These are phyloP conservation scores for Roridomyces roridus DNA, from an alignment of 768 basidiomycete genomes.

Conservation along the genomic window DNA sequence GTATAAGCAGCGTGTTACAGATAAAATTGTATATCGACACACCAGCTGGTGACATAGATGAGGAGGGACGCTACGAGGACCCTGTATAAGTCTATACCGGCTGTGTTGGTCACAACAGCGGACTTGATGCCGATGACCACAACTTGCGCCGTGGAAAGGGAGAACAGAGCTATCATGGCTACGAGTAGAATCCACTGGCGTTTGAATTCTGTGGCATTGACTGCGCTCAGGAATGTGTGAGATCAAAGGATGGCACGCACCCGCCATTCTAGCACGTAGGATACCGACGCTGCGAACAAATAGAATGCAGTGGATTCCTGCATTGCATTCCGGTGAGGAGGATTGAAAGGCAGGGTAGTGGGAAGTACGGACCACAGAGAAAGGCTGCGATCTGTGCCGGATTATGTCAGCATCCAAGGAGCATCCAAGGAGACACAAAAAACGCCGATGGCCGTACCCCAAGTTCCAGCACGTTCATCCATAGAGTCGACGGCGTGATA, in stretches of 20 bases:
- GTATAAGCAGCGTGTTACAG: background rate
- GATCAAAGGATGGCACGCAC: no score
- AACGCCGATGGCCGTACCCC: no score
- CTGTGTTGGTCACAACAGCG: conserved; percentile 1
- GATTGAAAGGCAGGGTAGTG: background rate
- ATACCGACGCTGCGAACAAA: conserved; percentile 3
- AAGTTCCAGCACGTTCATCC: conserved; percentile 6
- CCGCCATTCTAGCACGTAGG: no score
- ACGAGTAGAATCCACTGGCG: conserved; percentile 9
- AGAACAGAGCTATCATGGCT: conserved; percentile 4
- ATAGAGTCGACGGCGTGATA: background rate
- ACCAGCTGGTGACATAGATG: conserved; percentile 15
- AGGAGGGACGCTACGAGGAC: conserved; percentile 1
- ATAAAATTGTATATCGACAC: background rate
- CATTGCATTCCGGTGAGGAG: no score
- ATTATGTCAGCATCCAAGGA: background rate
- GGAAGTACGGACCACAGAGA: background rate
- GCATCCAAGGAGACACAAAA: no score
- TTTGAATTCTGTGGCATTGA: conserved; percentile 4
- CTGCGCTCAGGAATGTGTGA: no score
- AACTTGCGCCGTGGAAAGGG: conserved; percentile 7
- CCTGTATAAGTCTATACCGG: background rate
- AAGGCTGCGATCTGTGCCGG: background rate
- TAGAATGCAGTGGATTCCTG: conserved; percentile 9
- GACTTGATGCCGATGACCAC: conserved; percentile 9